Evolutionary conservation across 768 basidiomycete genomes (phyloP).

Genomic region (Boletellus emodensis): DNA sequence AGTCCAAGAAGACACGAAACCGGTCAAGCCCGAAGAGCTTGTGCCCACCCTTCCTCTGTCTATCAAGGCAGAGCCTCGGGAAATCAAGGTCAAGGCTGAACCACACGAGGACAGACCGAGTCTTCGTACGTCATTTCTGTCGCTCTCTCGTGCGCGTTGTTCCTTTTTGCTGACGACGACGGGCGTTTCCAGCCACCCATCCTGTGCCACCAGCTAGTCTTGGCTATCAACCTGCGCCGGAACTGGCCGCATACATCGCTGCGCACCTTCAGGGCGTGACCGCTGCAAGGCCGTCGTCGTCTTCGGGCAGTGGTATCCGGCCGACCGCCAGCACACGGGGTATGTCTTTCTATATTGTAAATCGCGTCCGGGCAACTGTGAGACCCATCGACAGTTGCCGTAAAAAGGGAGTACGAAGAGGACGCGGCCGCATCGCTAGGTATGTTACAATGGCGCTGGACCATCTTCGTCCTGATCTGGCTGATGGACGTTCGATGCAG

Average conservation of each 20-base stretch:
- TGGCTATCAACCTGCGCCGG: conserved; percentile 8
- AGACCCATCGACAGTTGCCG: background rate
- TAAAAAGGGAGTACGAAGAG: conserved; percentile 18
- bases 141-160: background rate
- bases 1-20: background rate
- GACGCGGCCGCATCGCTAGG: background rate
- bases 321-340: background rate
- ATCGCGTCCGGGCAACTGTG: background rate
- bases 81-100: conserved; percentile 6
- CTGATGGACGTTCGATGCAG: conserved; percentile 1
- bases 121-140: background rate
- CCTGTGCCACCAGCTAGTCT: background rate
- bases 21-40: background rate
- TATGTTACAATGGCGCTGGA: background rate
- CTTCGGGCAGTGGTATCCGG: background rate
- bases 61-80: conserved; percentile 4
- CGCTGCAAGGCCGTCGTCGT: too few relatives aligned
- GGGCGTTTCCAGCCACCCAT: background rate
- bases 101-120: background rate
- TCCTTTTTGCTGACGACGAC: background rate
- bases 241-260: conserved; percentile 4
- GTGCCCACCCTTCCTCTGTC: background rate
- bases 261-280: background rate
- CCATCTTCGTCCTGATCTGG: background rate
- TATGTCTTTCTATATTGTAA: background rate